Evolutionary conservation across 2,329 filamentous ascomycete genomes (phyloP).

Genomic region (Monilinia aucupariae): DNA sequence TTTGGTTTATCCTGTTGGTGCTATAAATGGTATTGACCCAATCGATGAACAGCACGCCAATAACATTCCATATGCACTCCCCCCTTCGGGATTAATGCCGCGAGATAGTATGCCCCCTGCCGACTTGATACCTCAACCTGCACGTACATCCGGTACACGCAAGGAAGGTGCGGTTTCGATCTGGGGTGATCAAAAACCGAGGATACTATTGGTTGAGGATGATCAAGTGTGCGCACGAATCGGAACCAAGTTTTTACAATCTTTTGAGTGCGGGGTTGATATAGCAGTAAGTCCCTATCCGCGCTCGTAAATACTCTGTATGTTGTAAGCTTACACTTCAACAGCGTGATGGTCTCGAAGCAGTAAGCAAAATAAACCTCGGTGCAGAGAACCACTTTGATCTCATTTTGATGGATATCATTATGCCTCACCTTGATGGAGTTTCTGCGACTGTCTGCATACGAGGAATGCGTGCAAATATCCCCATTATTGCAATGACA

Average conservation of each 20-base stretch:
- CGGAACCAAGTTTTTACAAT: constrained; percentile 60
- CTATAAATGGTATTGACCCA: constrained; percentile 87
- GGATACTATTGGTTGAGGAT: constrained; percentile 86
- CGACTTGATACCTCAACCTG: constrained; percentile 42
- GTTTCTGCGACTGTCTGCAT: constrained; percentile 93
- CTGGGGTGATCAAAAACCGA: constrained; percentile 61
- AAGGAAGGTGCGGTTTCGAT: constrained; percentile 42
- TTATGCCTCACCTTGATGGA: constrained; percentile 94
- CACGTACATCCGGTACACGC: constrained; percentile 37
- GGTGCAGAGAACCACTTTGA: constrained; percentile 46
- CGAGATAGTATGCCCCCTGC: constrained; percentile 45
- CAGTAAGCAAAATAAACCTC: constrained; percentile 74
- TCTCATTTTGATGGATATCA: constrained; percentile 84
- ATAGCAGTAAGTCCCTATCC: constrained; percentile 52
- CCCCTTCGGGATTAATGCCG: constrained; percentile 38
- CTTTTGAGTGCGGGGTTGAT: constrained; percentile 62
- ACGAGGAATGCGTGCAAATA: constrained; percentile 72
- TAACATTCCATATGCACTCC: constrained; percentile 84
- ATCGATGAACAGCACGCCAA: constrained; percentile 92
- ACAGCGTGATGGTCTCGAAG: constrained; percentile 80
- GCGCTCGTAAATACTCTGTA: neutral
- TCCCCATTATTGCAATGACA: constrained; percentile 96
- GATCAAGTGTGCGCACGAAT: constrained; percentile 63
- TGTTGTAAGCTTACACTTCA: constrained; percentile 20
- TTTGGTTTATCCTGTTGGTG: constrained; percentile 85